A percentile compares a stretch with the other conserved stretches of the same genome.
Evolutionary conservation across 164 flowering plant genomes (phyloP).

Genomic region (Nymphaea thermarum): DNA sequence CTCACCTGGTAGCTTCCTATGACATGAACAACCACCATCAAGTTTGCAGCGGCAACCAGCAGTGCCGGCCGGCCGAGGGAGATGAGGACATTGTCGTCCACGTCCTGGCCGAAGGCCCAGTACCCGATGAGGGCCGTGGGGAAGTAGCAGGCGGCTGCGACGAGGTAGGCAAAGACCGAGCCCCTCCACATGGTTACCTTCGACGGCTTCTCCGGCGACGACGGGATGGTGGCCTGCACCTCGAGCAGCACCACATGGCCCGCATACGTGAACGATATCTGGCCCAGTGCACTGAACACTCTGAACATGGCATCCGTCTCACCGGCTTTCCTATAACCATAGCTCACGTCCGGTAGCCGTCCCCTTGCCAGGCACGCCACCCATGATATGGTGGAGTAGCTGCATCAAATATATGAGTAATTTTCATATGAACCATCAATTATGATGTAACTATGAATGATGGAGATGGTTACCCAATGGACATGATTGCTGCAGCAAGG

Average conservation of each 20-base stretch:
- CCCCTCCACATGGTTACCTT: slow-evolving; percentile 84
- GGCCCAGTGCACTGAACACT: slow-evolving; percentile 75
- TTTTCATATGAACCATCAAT: too few species aligned
- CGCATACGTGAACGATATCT: slow-evolving; percentile 78
- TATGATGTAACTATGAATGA: not conserved
- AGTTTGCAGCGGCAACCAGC: slow-evolving; percentile 87
- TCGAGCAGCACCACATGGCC: slow-evolving; percentile 84
- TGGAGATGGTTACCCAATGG: slow-evolving; percentile 37
- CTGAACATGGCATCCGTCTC: slow-evolving; percentile 51
- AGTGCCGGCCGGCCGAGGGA: slow-evolving; percentile 54
- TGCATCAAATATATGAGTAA: slow-evolving; percentile 10
- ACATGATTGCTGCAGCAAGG: slow-evolving; percentile 81
- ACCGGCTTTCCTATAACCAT: slow-evolving; percentile 52
- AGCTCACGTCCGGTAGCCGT: slow-evolving; percentile 45
- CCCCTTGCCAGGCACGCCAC: slow-evolving; percentile 52
- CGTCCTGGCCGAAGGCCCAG: slow-evolving; percentile 82
- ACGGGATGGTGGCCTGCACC: slow-evolving; percentile 90
- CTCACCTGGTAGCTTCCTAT: slow-evolving; percentile 89
- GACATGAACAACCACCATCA: slow-evolving; percentile 90
- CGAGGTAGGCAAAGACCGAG: slow-evolving; percentile 47
- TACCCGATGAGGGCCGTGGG: slow-evolving; percentile 83
- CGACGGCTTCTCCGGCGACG: slow-evolving; percentile 80
- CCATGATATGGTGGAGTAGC: slow-evolving; percentile 93
- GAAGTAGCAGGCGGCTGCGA: slow-evolving; percentile 75
- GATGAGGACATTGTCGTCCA: slow-evolving; percentile 64